Percentiles rank a stretch among this genome's conserved stretches.
phyloP scores from a whole-genome alignment of 2,329 filamentous ascomycete genomes.

The Catunica adiposa region DNA sequence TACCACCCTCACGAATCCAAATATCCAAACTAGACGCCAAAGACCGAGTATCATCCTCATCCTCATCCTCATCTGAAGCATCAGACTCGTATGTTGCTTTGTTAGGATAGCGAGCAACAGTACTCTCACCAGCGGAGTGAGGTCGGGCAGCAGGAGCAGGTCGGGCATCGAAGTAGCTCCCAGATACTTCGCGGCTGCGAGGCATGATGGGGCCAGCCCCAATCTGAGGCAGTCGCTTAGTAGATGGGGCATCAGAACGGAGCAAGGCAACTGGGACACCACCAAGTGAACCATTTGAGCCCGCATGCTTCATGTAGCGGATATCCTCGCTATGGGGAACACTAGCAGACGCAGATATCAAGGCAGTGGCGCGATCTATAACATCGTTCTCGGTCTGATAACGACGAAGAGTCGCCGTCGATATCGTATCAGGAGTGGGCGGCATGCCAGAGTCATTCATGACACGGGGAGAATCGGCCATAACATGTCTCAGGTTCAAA shows the following conservation, averaged over 20 bases:
- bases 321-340: neutral
- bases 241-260: conserved; percentile 3
- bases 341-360: neutral
- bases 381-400: conserved; percentile 35
- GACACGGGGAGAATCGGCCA: conserved; percentile 29
- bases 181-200: conserved; percentile 18
- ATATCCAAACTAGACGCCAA: conserved; percentile 37
- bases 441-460: conserved; percentile 31
- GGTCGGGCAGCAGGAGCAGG: conserved; percentile 24
- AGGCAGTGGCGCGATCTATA: conserved; percentile 7
- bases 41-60: conserved; percentile 26
- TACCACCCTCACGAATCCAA: conserved; percentile 39
- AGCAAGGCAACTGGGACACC: conserved; percentile 9
- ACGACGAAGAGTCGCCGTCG: conserved; percentile 35
- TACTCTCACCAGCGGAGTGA: conserved; percentile 31
- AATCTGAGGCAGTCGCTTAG: conserved; percentile 17
- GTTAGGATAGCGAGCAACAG: conserved; percentile 24
- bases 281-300: conserved; percentile 12
- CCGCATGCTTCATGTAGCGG: conserved; percentile 12
- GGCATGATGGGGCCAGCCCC: conserved; percentile 21
- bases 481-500: conserved; percentile 28
- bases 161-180: conserved; percentile 20
- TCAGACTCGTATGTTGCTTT: conserved; percentile 26
- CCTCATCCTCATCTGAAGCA: conserved; percentile 25
- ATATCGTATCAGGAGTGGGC: conserved; percentile 44